phyloP scores from a whole-genome alignment of 2,329 filamentous ascomycete species.

The Hyphodiscus sp. region DNA sequence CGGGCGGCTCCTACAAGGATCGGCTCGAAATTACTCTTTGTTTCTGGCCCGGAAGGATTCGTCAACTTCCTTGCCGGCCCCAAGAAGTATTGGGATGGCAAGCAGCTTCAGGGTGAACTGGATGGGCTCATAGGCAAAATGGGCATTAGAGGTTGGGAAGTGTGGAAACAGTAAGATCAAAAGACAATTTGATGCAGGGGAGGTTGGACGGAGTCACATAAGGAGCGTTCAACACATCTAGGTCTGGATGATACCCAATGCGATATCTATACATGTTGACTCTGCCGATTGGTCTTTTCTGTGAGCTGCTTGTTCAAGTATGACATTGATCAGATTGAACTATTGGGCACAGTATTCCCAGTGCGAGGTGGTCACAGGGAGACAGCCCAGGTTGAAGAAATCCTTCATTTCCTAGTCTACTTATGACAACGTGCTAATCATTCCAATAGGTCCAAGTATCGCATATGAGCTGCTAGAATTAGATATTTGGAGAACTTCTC shows the following conservation, averaged over 20 bases:
- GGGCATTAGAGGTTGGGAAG: conserved; percentile 32
- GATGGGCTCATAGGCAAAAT: conserved; percentile 61
- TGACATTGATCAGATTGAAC: background rate
- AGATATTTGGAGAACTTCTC: background rate
- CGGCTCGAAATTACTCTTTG: conserved; percentile 58
- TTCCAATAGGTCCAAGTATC: background rate
- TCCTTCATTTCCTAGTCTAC: no score
- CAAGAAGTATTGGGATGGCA: conserved; percentile 68
- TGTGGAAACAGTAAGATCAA: conserved; percentile 30
- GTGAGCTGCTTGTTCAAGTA: background rate
- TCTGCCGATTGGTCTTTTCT: background rate
- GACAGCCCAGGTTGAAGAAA: no score
- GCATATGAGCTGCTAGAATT: background rate
- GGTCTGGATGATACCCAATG: background rate
- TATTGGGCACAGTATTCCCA: no score
- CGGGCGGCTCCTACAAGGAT: conserved; percentile 27
- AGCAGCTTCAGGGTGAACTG: conserved; percentile 68
- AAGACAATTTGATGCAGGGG: background rate
- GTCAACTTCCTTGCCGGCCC: conserved; percentile 72
- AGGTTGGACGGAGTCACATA: background rate
- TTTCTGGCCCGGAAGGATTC: conserved; percentile 91
- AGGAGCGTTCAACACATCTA: background rate
- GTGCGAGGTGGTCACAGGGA: no score
- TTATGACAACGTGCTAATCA: background rate
- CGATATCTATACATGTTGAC: background rate